Evolutionary conservation across 805 yeast genomes (phyloP), one percentile per base, ranked within the genome.

Genomic region (Saccharomycopsis sp.): DNA sequence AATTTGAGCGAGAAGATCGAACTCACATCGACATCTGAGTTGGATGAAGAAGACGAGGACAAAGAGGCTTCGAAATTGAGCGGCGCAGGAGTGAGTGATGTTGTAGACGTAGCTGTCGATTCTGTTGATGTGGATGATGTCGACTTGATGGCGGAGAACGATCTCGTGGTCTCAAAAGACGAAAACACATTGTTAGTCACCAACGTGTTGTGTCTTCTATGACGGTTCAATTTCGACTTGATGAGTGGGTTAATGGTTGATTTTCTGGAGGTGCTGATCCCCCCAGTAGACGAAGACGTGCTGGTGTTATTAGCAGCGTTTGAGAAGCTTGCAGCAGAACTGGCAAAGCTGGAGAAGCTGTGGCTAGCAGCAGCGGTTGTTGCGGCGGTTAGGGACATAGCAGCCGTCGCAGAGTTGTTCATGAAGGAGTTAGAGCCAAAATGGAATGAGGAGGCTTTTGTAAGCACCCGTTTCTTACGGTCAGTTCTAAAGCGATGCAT

Each of bases 401-500:
- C 37, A 29, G 37, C 37, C 37, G 37, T 29, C 37, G 37, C 37
- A 29, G 37, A 29, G 37, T 20, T n/a, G 12, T 46, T 37, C 18
- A 14, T 23, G 15, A 18, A 53, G 34, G 15, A 15, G 37, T n/a
- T 18, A 12, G 52, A 34, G 23, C 58, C 59, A 20, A 51, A 55
- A 54, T 69, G 68, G 56, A 68, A 65, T 1, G 79, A 74, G 16
- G 72, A 70, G 8, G 71, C 75, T 62, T 68, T 67, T 1, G 73
- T 67, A 2, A 65, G 60, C 20, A 67, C 57, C 50, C 68, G 68
- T 57, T 73, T 75, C 52, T 75, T 70, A 70, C 72, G 68, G 60
- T 76, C 77, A 50, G 71, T 70, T 62, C 83, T 77, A 67, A 83
- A 83, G 63, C 76, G 71, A 58, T 74, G 72, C 74, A 83, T 66